Conservation (phyloP, 1,284 basidiomycete genomes). For the Leccinum insolens region DNA sequence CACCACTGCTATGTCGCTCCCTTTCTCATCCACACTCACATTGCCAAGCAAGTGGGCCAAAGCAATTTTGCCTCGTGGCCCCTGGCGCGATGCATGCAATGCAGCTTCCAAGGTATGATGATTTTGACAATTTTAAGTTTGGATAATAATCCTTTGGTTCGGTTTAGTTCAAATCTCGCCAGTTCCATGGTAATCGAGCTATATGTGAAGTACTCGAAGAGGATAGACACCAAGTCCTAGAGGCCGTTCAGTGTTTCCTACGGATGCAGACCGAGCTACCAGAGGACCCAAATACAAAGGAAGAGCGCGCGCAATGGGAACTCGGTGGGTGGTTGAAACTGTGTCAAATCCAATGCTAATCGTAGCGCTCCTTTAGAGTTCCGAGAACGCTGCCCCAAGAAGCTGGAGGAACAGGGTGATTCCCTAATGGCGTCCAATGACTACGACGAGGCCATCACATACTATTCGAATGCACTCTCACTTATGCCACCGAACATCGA, state of each 20-base stretch:
- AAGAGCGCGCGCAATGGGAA: not conserved
- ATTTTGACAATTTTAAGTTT: not conserved
- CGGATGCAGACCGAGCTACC: not conserved
- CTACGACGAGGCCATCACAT: not conserved
- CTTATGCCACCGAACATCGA: not conserved
- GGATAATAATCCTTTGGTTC: not conserved
- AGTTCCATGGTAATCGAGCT: not conserved
- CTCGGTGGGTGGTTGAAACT: not conserved
- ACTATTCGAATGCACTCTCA: not conserved
- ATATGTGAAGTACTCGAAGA: conserved; percentile 6
- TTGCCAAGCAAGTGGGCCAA: conserved; percentile 1
- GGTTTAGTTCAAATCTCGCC: conserved; percentile 1
- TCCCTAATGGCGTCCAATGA: not conserved
- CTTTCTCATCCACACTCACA: not conserved
- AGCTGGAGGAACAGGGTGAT: conserved; percentile 7
- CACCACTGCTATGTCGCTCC: not conserved
- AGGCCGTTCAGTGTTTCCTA: conserved; percentile 1
- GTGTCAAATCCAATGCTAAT: not conserved
- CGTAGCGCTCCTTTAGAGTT: not conserved
- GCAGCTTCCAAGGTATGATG: not conserved
- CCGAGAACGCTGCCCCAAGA: not conserved
- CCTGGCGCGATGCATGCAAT: not conserved
- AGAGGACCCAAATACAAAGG: not conserved
- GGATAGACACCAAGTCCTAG: not conserved
- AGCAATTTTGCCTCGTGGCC: not conserved